phyloP scores from a whole-genome alignment of 352 stramenopile species.

The Thraustochytrium sp. region DNA sequence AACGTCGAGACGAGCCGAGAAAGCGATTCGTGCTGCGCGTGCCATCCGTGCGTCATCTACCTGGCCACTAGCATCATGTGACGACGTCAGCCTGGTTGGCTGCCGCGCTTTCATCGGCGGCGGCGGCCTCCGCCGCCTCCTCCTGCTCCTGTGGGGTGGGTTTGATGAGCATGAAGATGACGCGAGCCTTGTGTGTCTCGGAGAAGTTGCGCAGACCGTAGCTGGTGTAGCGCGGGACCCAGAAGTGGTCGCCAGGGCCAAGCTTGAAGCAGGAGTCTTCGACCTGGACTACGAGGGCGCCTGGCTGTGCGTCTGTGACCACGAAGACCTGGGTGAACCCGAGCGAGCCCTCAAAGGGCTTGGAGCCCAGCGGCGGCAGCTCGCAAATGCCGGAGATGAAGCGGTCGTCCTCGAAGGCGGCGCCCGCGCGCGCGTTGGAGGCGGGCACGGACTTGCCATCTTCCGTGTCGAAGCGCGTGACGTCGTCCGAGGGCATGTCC shows the following conservation, averaged over 20 bases:
- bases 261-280: constrained; percentile 11
- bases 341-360: neutral
- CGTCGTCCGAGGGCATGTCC: neutral
- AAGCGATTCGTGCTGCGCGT: no score
- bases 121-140: no score
- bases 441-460: neutral
- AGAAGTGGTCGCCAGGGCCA: constrained; percentile 3
- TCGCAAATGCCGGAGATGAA: constrained; percentile 14
- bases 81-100: no score
- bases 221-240: neutral
- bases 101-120: no score
- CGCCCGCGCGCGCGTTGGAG: neutral
- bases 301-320: neutral
- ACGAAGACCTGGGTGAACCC: neutral
- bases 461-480: neutral
- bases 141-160: no score
- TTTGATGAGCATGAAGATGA: constrained; percentile 12
- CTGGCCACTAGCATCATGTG: no score
- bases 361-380: constrained; percentile 9
- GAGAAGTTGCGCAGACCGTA: constrained; percentile 26
- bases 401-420: constrained; percentile 17
- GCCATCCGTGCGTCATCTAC: no score
- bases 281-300: neutral
- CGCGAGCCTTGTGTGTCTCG: neutral
- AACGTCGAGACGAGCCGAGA: no score